Evolutionary conservation across 805 yeast species (phyloP).

Genomic region (Wickerhamomyces ciferrii): DNA sequence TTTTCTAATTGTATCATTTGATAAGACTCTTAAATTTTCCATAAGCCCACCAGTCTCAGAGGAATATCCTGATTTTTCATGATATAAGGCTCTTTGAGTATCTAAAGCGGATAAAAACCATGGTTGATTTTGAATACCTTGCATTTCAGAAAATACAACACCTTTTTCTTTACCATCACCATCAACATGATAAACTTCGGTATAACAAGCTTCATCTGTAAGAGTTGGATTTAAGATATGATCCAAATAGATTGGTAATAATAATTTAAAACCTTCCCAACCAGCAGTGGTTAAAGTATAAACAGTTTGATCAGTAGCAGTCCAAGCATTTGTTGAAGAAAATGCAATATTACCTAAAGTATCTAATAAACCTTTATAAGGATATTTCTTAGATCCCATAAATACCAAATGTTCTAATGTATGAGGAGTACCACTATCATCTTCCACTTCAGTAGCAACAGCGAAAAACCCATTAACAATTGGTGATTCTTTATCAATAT

Average conservation of each 20-base stretch:
- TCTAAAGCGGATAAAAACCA: conserved; percentile 61
- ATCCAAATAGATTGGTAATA: conserved; percentile 87
- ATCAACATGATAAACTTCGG: conserved; percentile 94
- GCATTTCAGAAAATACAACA: conserved; percentile 97
- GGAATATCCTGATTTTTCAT: conserved; percentile 69
- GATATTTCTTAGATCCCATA: conserved; percentile 88
- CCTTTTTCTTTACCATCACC: conserved; percentile 91
- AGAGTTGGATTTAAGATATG: conserved; percentile 81
- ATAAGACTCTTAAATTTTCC: conserved; percentile 65
- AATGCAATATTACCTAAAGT: conserved; percentile 78
- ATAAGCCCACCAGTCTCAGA: conserved; percentile 94
- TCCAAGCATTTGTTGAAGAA: conserved; percentile 94
- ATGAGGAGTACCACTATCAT: conserved; percentile 92
- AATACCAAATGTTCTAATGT: conserved; percentile 91
- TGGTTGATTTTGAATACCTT: conserved; percentile 78
- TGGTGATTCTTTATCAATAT: conserved; percentile 78
- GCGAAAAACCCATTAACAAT: conserved; percentile 92
- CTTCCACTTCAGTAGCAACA: conserved; percentile 85
- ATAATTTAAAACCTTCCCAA: conserved; percentile 85
- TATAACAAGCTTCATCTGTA: conserved; percentile 84
- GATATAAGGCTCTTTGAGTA: conserved; percentile 51
- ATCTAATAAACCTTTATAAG: conserved; percentile 89
- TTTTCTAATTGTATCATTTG: conserved; percentile 66
- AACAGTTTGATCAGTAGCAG: conserved; percentile 92
- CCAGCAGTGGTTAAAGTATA: conserved; percentile 91